Evolutionary conservation across 1,284 basidiomycete species (phyloP).

Genomic region (Agroathelia rolfsii): DNA sequence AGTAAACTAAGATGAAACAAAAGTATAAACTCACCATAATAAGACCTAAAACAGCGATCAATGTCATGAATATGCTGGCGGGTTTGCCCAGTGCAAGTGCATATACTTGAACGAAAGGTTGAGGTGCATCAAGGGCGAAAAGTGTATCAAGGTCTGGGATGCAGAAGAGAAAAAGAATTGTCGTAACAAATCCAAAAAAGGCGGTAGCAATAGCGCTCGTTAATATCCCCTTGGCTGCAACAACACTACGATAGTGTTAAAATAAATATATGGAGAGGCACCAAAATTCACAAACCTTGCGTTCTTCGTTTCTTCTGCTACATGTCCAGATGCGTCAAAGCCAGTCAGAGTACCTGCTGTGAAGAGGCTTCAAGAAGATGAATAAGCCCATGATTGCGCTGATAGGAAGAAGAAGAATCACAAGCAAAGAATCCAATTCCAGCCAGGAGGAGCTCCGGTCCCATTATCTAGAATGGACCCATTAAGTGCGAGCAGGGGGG

Average conservation of each 20-base stretch:
- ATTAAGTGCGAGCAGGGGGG: constrained; percentile 6
- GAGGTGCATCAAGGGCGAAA: constrained; percentile 68
- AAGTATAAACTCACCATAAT: constrained; percentile 45
- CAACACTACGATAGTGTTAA: too few species aligned
- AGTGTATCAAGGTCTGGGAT: constrained; percentile 67
- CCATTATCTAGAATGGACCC: constrained; percentile 55
- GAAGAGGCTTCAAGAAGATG: constrained; percentile 47
- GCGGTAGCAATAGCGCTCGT: constrained; percentile 68
- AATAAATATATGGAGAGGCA: constrained; percentile 5
- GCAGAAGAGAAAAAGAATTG: constrained; percentile 80
- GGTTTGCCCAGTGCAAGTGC: constrained; percentile 70
- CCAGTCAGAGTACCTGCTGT: constrained; percentile 78
- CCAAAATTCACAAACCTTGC: constrained; percentile 41
- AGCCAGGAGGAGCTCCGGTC: constrained; percentile 71
- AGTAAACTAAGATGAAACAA: constrained; percentile 1
- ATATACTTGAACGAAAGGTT: constrained; percentile 82
- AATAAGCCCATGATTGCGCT: constrained; percentile 7
- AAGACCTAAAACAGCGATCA: constrained; percentile 68
- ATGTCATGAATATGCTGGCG: constrained; percentile 75
- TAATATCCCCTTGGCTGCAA: constrained; percentile 73
- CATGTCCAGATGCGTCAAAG: constrained; percentile 82
- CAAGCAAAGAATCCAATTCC: constrained; percentile 84
- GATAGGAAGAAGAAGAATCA: constrained; percentile 20
- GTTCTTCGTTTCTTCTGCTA: constrained; percentile 84
- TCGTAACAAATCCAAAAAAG: constrained; percentile 61